A percentile compares a stretch with the other conserved stretches of the same genome.
phyloP scores from a whole-genome alignment of 2,329 filamentous ascomycete species.

The Pseudopithomyces chartarum region DNA sequence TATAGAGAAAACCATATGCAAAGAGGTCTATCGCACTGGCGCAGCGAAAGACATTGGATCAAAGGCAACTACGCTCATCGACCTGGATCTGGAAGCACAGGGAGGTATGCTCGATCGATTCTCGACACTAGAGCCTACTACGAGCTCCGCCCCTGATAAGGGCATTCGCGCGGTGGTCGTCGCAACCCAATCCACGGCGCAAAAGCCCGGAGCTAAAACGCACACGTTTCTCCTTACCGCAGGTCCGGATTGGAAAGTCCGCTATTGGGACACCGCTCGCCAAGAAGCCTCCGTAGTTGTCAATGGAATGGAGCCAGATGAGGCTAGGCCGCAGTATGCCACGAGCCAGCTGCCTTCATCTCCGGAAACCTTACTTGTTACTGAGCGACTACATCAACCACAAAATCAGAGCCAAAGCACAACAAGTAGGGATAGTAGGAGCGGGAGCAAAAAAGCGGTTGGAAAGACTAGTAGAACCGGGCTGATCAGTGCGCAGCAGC shows the following conservation, averaged over 20 bases:
- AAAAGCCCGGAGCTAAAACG: constrained; percentile 68
- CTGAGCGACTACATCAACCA: constrained; percentile 40
- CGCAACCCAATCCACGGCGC: constrained; percentile 71
- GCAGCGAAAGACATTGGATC: constrained; percentile 34
- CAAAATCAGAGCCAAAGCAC: constrained; percentile 5
- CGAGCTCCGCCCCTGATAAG: constrained; percentile 60
- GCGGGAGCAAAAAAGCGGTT: constrained; percentile 35
- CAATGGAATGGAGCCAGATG: constrained; percentile 74
- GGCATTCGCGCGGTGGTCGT: constrained; percentile 78
- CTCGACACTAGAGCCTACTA: constrained; percentile 64
- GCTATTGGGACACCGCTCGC: constrained; percentile 88
- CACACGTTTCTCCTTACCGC: constrained; percentile 86
- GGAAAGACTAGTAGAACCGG: constrained; percentile 68
- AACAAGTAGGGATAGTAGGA: constrained; percentile 28
- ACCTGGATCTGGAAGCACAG: constrained; percentile 83
- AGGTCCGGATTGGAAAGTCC: constrained; percentile 85
- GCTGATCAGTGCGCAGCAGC: constrained; percentile 91
- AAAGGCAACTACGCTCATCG: constrained; percentile 73
- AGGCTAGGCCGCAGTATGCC: constrained; percentile 72
- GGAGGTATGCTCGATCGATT: constrained; percentile 88
- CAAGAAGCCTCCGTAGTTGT: constrained; percentile 80
- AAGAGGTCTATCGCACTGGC: constrained; percentile 80
- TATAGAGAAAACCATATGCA: constrained; percentile 84
- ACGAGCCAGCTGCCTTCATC: constrained; percentile 34
- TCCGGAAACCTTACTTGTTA: constrained; percentile 48